These are phyloP conservation scores for Zymoseptoria crescenta DNA, from an alignment of 2,329 filamentous ascomycete species.

Conservation along the genomic window DNA sequence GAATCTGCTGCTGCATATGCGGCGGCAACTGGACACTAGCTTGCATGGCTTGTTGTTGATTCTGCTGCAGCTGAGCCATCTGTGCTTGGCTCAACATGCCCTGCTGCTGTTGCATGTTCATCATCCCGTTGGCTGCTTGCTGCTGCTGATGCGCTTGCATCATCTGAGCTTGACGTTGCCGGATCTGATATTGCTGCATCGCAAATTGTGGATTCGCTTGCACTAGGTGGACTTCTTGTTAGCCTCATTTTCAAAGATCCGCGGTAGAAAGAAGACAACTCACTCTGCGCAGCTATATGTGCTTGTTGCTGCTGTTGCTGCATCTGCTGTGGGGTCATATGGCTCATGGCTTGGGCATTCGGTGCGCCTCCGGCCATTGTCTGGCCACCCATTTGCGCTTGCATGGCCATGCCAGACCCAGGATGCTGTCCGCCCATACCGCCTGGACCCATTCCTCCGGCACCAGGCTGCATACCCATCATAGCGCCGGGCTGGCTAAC, in stretches of 20 bases:
- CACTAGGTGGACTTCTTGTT: constrained; percentile 25
- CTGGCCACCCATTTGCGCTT: constrained; percentile 26
- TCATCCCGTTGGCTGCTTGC: constrained; percentile 20
- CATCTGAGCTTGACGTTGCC: constrained; percentile 43
- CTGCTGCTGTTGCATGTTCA: constrained; percentile 17
- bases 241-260: not conserved
- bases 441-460: constrained; percentile 43
- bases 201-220: constrained; percentile 24
- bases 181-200: constrained; percentile 29
- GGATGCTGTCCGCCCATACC: constrained; percentile 27
- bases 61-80: constrained; percentile 31
- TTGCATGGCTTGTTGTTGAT: constrained; percentile 32
- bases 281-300: constrained; percentile 25
- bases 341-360: constrained; percentile 63
- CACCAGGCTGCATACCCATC: constrained; percentile 71
- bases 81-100: constrained; percentile 26
- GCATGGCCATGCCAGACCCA: constrained; percentile 28
- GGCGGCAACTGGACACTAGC: constrained; percentile 18
- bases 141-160: constrained; percentile 33
- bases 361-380: constrained; percentile 44
- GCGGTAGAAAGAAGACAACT: constrained; percentile 17
- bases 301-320: constrained; percentile 35
- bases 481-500: constrained; percentile 63
- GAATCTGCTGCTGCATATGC: constrained; percentile 34
- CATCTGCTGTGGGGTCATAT: constrained; percentile 57